Conservation (phyloP, 2,329 filamentous ascomycete species). For the Pseudonectria foliicola region DNA sequence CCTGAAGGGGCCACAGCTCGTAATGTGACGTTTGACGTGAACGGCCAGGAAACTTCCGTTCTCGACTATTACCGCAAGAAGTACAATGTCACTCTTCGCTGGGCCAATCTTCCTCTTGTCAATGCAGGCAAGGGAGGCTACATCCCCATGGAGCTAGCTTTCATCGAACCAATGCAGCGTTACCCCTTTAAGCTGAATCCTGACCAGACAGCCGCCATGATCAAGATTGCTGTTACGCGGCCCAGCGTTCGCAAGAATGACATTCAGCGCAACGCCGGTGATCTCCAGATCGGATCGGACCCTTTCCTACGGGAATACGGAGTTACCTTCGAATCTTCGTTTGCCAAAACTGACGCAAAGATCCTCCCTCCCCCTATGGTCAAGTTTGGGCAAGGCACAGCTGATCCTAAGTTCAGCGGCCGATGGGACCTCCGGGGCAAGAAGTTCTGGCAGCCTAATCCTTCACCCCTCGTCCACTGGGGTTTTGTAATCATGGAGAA, state of each 20-base stretch:
- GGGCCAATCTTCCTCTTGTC: slow-evolving; percentile 48
- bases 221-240: slow-evolving; percentile 81
- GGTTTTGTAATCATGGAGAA: slow-evolving; percentile 60
- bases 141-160: slow-evolving; percentile 57
- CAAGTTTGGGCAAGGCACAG: slow-evolving; percentile 51
- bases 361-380: slow-evolving; percentile 66
- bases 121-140: slow-evolving; percentile 45
- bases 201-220: slow-evolving; percentile 73
- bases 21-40: slow-evolving; percentile 49
- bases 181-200: slow-evolving; percentile 57
- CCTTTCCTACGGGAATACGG: slow-evolving; percentile 66
- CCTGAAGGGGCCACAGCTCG: slow-evolving; percentile 41
- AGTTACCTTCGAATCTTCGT: slow-evolving; percentile 56
- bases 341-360: slow-evolving; percentile 62
- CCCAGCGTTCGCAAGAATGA: slow-evolving; percentile 60
- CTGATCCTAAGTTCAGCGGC: slow-evolving; percentile 59
- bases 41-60: slow-evolving; percentile 38
- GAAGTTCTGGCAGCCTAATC: slow-evolving; percentile 62
- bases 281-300: slow-evolving; percentile 64
- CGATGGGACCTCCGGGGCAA: slow-evolving; percentile 84
- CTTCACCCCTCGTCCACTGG: slow-evolving; percentile 61
- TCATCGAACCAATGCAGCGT: slow-evolving; percentile 46
- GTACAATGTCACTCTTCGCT: slow-evolving; percentile 45
- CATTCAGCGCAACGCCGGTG: slow-evolving; percentile 49
- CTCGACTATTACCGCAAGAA: slow-evolving; percentile 48